Base-by-base conservation (phyloP, 2,329 filamentous ascomycete species). In the Didymella keratinophila region DNA sequence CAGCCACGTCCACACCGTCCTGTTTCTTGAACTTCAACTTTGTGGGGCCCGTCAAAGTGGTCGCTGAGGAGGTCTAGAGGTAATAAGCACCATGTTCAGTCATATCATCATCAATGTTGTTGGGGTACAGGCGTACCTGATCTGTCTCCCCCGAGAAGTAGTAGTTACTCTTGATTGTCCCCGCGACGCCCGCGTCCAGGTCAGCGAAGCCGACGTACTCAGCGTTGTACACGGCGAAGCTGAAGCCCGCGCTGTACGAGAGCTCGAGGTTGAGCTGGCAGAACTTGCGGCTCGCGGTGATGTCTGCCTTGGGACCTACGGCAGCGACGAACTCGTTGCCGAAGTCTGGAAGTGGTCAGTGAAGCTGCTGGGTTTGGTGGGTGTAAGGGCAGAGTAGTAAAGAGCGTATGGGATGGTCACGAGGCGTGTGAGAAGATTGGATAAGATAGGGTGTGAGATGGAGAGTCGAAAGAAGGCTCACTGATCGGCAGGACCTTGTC, bases 21-120 rank as follows among this genome's bases (percentile, higher is more conserved):
- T 77, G 77, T 71, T 80, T 79, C 61, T 70, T 69, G 72, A 83
- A 84, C 63, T 78, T 64, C n/a, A 67, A 75, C 36, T 72, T 71
- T 52, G 69, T 76, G 16, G 81, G 81, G 18, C 82, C 82, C 10
- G 23, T 23, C 3, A 53, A 16, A 9, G 27, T 27, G 50, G 63
- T 27, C 58, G 71, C 34, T 6, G 52, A 23, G 56, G 71, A 55
- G 7, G 52, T 43, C 52, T 55, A 16, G 20, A 6, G 20, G n/a
- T 20, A 20, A 8, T 48, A 28, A 55, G 51, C 16, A n/a, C 5
- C 7, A 18, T 9, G 3, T n/a, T n/a, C 8, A 7, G 16, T 32
- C 30, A 12, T 16, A 32, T 14, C 9, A 6, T 5, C 6, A 32
- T 14, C 4, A 10, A 8, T 28, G 27, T n/a, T n/a, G n/a, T n/a